Evolutionary conservation across 768 basidiomycete genomes (phyloP), one percentile per base, ranked within the genome.

Genomic region (Rhodosporidiobolus sp.): DNA sequence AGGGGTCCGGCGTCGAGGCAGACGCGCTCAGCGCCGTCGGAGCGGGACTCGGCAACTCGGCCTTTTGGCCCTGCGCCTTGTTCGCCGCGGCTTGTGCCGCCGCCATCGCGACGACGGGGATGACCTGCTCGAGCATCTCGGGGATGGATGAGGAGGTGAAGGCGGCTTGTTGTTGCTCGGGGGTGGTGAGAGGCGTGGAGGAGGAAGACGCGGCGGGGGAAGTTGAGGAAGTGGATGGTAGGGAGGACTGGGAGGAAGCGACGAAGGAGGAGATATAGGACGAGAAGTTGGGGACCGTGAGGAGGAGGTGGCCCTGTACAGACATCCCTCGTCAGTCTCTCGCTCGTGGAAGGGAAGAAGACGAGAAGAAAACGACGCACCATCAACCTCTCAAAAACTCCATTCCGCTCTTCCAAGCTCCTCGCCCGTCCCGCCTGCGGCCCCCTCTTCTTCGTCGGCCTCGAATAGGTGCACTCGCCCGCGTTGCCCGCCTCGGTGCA

Each of bases 401-500:
- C 52, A 19, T 46, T 35, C n/a, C 61, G 64, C 12, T 75, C 73
- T 32, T 57, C 56, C 7, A 75, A 16, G 28, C n/a, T 70, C 38
- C 58, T 64, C 1, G 62, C 56, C 48, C 58, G 48, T 8, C 73
- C 73, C 24, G 73, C 49, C 32, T 70, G 69, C 5, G 73, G 73
- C 1, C 73, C 73, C 3, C 73, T 48, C 49, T 75, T 75, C 53
- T 59, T 64, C 17, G 63, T 67, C 35, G 69, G 69, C 3, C 69
- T 30, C 11, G 65, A 56, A 35, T 61, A 75, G 22, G 73, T 68
- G 54, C 73, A 75, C 16, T 48, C n/a, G 12, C 54, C 24, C 7
- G 65, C 57, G 3, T 26, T 38, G 19, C 54, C 63, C 6, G 65
- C 68, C 4, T 70, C 69, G 28, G 69, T 75, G 28, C 73, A 75